These are phyloP conservation scores for Neonothopanus nambi DNA, from an alignment of 1,284 basidiomycete species.

Conservation along the genomic window DNA sequence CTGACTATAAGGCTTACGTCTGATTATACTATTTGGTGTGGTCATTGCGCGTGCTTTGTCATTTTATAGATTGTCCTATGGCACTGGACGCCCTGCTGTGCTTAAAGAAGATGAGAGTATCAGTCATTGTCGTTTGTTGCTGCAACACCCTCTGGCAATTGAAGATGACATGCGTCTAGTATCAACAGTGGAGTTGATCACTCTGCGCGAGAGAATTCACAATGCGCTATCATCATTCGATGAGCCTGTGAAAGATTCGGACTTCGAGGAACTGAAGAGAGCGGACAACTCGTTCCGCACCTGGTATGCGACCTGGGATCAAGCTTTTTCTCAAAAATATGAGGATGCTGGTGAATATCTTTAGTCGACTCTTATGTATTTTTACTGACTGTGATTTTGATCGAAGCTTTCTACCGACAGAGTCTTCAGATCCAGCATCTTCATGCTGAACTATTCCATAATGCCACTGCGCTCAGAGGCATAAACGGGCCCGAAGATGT, in stretches of 20 bases:
- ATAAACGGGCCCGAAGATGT: constrained; percentile 79
- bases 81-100: constrained; percentile 89
- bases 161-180: constrained; percentile 94
- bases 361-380: constrained; percentile 1
- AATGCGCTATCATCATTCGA: constrained; percentile 71
- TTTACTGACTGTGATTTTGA: constrained; percentile 15
- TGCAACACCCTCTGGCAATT: constrained; percentile 86
- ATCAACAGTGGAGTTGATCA: constrained; percentile 86
- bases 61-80: constrained; percentile 78
- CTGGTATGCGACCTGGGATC: constrained; percentile 80
- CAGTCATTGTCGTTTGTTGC: constrained; percentile 74
- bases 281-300: constrained; percentile 68
- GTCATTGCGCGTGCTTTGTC: background rate
- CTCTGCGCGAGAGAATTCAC: constrained; percentile 74
- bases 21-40: background rate
- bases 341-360: constrained; percentile 66
- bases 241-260: constrained; percentile 64
- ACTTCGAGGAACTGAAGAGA: constrained; percentile 61
- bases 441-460: constrained; percentile 80
- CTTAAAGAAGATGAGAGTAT: constrained; percentile 91
- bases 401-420: constrained; percentile 76
- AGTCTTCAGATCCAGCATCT: constrained; percentile 79
- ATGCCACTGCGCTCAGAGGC: constrained; percentile 73
- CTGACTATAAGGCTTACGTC: background rate
- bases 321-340: constrained; percentile 78